Percentiles rank a stretch among this genome's conserved stretches.
Conservation (phyloP, 2,329 filamentous ascomycete species). For the Penicillium sp. region DNA sequence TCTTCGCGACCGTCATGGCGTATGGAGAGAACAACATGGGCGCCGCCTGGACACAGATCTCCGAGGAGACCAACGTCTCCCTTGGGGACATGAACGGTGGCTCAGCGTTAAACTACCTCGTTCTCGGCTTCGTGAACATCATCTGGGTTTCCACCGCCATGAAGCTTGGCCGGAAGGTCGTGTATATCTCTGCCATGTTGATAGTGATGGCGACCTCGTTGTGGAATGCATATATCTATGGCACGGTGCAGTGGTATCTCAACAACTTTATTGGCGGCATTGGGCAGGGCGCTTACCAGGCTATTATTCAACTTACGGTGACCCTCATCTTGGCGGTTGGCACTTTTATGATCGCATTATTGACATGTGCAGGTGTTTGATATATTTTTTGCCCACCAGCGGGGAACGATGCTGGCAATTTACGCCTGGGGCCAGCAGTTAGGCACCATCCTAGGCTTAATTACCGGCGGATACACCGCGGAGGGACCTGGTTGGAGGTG, state of each 20-base stretch:
- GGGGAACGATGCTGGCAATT: conserved; percentile 42
- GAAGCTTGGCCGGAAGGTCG: conserved; percentile 40
- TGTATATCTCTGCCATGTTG: conserved; percentile 41
- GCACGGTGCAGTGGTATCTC: conserved; percentile 38
- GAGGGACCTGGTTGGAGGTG: conserved; percentile 44
- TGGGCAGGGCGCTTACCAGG: conserved; percentile 38
- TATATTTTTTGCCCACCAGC: conserved; percentile 46
- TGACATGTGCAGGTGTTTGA: conserved; percentile 37
- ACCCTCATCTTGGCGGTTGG: not conserved
- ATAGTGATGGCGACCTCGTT: conserved; percentile 36
- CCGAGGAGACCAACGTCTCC: conserved; percentile 43
- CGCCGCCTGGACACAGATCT: conserved; percentile 50
- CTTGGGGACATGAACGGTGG: conserved; percentile 49
- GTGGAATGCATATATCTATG: conserved; percentile 37
- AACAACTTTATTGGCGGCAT: conserved; percentile 26
- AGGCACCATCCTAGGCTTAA: conserved; percentile 44
- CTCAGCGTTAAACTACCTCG: conserved; percentile 47
- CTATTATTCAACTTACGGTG: conserved; percentile 46
- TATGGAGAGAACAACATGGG: conserved; percentile 49
- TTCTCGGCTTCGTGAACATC: conserved; percentile 49
- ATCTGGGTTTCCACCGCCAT: conserved; percentile 43
- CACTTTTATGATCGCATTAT: not conserved
- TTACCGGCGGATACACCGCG: conserved; percentile 43
- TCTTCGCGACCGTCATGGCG: conserved; percentile 48
- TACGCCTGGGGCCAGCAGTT: conserved; percentile 49